These are phyloP conservation scores for Passalora sequoiae DNA, from an alignment of 2,329 filamentous ascomycete species.

Conservation along the genomic window DNA sequence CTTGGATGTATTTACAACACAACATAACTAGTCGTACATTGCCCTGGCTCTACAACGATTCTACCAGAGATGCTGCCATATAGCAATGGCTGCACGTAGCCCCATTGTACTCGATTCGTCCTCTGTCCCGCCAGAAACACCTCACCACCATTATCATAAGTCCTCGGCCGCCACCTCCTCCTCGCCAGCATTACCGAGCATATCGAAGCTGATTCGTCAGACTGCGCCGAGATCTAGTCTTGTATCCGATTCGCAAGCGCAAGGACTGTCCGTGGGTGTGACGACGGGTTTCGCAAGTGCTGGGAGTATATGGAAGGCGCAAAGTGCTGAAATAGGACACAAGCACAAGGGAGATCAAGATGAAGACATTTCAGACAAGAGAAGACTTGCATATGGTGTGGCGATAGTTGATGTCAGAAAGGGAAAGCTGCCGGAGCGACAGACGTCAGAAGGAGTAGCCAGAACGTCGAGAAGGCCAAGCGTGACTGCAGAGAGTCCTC, in stretches of 20 bases:
- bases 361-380: neutral
- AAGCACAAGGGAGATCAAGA: neutral
- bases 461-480: neutral
- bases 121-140: slow-evolving; percentile 20
- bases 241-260: slow-evolving; percentile 12
- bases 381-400: neutral
- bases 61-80: slow-evolving; percentile 13
- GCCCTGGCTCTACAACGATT: no score
- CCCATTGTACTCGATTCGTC: slow-evolving; percentile 25
- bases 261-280: slow-evolving; percentile 10
- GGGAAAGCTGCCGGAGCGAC: slow-evolving; percentile 11
- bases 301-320: slow-evolving; percentile 11
- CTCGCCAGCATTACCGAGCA: slow-evolving; percentile 18
- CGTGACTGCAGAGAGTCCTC: neutral
- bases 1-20: no score
- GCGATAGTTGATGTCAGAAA: slow-evolving; percentile 2
- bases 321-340: slow-evolving; percentile 3
- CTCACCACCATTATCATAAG: slow-evolving; percentile 12
- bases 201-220: slow-evolving; percentile 10
- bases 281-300: slow-evolving; percentile 16
- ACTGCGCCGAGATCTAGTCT: neutral
- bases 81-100: slow-evolving; percentile 18
- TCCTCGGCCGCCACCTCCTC: slow-evolving; percentile 12
- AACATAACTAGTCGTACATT: no score
- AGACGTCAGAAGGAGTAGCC: neutral